Evolutionary conservation across 768 basidiomycete species (phyloP).

Genomic region (Mycena alexandri): DNA sequence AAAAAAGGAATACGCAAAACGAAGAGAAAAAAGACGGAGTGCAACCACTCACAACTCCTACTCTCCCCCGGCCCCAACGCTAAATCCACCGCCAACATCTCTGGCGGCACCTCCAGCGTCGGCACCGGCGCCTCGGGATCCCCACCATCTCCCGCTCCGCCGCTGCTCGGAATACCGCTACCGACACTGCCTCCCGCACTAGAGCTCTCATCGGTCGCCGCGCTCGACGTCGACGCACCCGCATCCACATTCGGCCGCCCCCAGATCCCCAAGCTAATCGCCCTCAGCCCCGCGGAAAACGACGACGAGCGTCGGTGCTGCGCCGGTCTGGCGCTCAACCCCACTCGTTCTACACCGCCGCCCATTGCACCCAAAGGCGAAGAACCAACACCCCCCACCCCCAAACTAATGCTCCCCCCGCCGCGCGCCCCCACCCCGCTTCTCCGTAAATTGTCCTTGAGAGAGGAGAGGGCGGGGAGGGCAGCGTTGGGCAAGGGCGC

Average conservation of each 20-base stretch:
- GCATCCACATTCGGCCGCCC: conserved; percentile 27
- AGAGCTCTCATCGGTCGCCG: conserved; percentile 20
- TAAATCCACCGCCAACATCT: conserved; percentile 92
- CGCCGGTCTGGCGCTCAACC: conserved; percentile 25
- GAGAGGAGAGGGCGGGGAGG: conserved; percentile 55
- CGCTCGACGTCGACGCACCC: too few relatives aligned
- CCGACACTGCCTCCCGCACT: conserved; percentile 30
- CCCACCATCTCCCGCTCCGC: conserved; percentile 3
- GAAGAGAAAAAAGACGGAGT: conserved; percentile 12
- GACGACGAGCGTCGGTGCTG: conserved; percentile 66
- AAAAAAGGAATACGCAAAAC: not conserved
- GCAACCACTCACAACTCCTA: conserved; percentile 74
- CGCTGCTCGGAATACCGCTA: conserved; percentile 6
- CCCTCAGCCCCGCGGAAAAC: conserved; percentile 64
- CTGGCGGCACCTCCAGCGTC: conserved; percentile 86
- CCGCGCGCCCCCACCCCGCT: conserved; percentile 55
- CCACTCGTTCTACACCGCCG: conserved; percentile 37
- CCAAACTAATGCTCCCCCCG: conserved; percentile 36
- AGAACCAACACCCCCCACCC: conserved; percentile 24
- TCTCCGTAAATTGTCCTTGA: conserved; percentile 48
- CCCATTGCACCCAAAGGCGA: not conserved
- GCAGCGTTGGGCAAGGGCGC: conserved; percentile 56
- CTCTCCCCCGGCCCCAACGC: conserved; percentile 86
- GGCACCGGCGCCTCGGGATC: conserved; percentile 79
- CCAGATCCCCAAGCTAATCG: conserved; percentile 53